Evolutionary conservation across 495 filamentous ascomycete species (phyloP).

Genomic region (Cudoniella acicularis): DNA sequence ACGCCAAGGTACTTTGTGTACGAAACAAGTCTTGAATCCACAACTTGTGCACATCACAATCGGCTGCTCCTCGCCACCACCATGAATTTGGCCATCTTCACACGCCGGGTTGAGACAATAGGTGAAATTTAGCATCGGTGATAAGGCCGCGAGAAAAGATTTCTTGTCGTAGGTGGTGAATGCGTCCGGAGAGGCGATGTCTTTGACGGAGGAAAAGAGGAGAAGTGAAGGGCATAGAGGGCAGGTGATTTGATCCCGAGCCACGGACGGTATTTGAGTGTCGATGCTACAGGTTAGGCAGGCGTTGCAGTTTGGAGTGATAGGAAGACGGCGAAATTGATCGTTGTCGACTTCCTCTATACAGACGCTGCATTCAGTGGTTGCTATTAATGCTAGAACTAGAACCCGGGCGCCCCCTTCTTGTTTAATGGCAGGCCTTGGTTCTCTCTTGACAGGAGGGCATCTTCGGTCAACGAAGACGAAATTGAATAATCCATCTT

Average conservation of each 20-base stretch:
- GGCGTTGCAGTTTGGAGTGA: not conserved
- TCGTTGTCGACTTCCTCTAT: not conserved
- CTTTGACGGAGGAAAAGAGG: not conserved
- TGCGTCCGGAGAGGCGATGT: not conserved
- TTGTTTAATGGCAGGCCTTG: too few relatives aligned
- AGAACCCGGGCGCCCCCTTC: too few relatives aligned
- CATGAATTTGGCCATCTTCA: conserved; percentile 12
- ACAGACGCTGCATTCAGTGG: not conserved
- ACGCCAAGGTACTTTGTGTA: conserved; percentile 20
- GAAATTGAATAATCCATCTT: too few relatives aligned
- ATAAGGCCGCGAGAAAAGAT: not conserved
- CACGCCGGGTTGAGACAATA: conserved; percentile 10
- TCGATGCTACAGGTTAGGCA: not conserved
- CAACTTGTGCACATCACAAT: conserved; percentile 18
- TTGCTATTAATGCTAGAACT: not conserved
- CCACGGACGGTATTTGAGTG: conserved; percentile 1
- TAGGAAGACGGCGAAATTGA: not conserved
- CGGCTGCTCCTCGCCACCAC: conserved; percentile 4
- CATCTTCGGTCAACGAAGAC: too few relatives aligned
- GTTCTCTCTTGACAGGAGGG: too few relatives aligned
- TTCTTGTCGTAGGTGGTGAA: not conserved
- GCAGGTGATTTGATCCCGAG: conserved; percentile 11
- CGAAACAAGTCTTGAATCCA: conserved; percentile 17
- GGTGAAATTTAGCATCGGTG: not conserved
- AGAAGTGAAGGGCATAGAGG: not conserved